Percentiles rank a stretch among this genome's conserved stretches.
phyloP scores from a whole-genome alignment of 1,139 yeast species.

The Casaregolazyma suthepensis region DNA sequence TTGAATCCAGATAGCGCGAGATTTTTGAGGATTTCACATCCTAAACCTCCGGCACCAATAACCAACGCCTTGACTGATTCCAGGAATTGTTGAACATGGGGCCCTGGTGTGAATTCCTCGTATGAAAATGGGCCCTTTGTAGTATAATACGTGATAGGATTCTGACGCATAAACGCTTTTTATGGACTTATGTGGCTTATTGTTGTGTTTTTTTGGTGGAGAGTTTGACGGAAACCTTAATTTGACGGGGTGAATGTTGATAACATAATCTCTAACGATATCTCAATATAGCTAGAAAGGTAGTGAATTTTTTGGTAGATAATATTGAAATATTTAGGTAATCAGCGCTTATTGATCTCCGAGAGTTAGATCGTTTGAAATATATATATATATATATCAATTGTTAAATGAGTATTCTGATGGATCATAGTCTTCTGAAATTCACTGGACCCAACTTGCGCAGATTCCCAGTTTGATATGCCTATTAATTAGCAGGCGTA shows the following conservation, averaged over 20 bases:
- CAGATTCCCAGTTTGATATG: not conserved
- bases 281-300: not conserved
- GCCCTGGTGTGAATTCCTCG: conserved; percentile 34
- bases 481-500: not conserved
- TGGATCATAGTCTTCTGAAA: not conserved
- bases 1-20: conserved; percentile 72
- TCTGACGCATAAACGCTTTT: not conserved
- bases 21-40: conserved; percentile 87
- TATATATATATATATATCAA: no score
- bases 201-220: not conserved
- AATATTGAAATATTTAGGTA: no score
- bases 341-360: no score
- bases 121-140: conserved; percentile 34
- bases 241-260: not conserved
- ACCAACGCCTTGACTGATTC: conserved; percentile 33
- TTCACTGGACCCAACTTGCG: not conserved
- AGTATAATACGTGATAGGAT: conserved; percentile 2
- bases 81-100: conserved; percentile 26
- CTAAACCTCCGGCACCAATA: conserved; percentile 94
- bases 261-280: not conserved
- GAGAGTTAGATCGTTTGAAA: no score
- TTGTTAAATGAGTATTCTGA: not conserved
- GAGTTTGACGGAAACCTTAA: not conserved
- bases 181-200: not conserved
- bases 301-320: not conserved